Percentiles rank a stretch among this genome's conserved stretches.
Evolutionary conservation across 805 yeast species (phyloP).

Genomic region (Wickerhamiella galacta): DNA sequence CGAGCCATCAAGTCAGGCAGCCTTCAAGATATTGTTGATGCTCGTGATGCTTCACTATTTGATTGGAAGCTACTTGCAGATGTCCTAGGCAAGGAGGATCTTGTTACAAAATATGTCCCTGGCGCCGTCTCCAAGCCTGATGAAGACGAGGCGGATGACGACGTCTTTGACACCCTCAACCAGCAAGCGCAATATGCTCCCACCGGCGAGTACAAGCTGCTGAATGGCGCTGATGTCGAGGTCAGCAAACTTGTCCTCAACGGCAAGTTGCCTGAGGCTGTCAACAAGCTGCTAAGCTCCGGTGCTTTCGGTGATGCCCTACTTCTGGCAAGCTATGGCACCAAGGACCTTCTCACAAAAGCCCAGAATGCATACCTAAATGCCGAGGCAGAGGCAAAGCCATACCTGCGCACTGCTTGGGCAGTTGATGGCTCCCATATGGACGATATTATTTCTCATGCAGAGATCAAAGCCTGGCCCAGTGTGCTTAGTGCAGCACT

Average conservation of each 20-base stretch:
- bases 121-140: slow-evolving; percentile 9
- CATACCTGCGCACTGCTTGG: slow-evolving; percentile 60
- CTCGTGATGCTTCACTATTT: slow-evolving; percentile 24
- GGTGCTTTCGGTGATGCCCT: slow-evolving; percentile 64
- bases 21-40: slow-evolving; percentile 9
- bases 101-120: slow-evolving; percentile 10
- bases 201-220: slow-evolving; percentile 19
- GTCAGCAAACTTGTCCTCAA: slow-evolving; percentile 37
- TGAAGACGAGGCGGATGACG: slow-evolving; percentile 28
- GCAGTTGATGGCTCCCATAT: slow-evolving; percentile 34
- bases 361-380: slow-evolving; percentile 59
- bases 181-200: slow-evolving; percentile 17
- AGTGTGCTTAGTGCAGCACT: slow-evolving; percentile 48
- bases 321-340: slow-evolving; percentile 41
- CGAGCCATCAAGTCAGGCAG: slow-evolving; percentile 2
- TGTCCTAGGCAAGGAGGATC: slow-evolving; percentile 9
- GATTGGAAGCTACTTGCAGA: slow-evolving; percentile 24
- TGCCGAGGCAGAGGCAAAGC: slow-evolving; percentile 33
- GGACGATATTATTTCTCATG: slow-evolving; percentile 59
- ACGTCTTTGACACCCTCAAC: slow-evolving; percentile 16
- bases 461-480: slow-evolving; percentile 69
- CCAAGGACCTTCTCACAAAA: slow-evolving; percentile 36
- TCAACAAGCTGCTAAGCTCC: slow-evolving; percentile 44
- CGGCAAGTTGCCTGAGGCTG: slow-evolving; percentile 52
- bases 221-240: slow-evolving; percentile 15